Base-by-base conservation (phyloP, 2,329 filamentous ascomycete species). In the Trichoderma koningii region DNA sequence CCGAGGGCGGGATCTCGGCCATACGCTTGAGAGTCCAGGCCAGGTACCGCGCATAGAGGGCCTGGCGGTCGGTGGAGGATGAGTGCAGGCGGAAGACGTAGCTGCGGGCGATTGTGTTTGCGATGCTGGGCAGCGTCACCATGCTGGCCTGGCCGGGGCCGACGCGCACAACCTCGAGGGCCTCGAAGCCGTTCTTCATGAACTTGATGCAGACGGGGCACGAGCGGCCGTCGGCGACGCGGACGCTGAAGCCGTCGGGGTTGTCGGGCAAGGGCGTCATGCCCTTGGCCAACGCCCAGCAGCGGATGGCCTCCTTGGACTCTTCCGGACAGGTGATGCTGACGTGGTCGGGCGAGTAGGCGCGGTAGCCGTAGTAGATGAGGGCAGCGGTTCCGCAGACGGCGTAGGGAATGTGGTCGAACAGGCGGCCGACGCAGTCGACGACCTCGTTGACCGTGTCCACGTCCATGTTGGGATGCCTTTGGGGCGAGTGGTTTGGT, bases 351-450 rank as follows among this genome's bases (percentile, higher is more conserved):
- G 76, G 75, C 6, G 51, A 63, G 7, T 74, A 71, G 7, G 65
- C 66, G 4, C 69, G 57, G 66, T 75, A 78, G 53, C 81, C 82
- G 73, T 82, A 80, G 53, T 79, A 76, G 3, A 74, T 69, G 66
- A 85, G 74, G 14, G 81, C 81, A 0, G 76, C 76, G 23, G 76
- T 73, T 23, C 83, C 83, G 68, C 74, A 77, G 48, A 85, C 76
- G 12, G 78, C 78, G 70, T 83, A 84, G 21, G 75, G 78, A 1
- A 81, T 75, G 70, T 82, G 78, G 19, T 70, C 68, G 21, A 85
- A 76, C 5, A 75, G 71, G 0, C 57, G 55, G 64, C 79, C 75
- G 48, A 85, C 69, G n/a, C 71, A 69, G 26, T 71, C 68, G 67
- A 83, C 76, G 30, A 83, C 70, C 53, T 79, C 74, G 14, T 63